Percentiles rank a stretch among this genome's conserved stretches.
phyloP scores from a whole-genome alignment of 352 stramenopile genomes.

The Phytophthora tentaculata region DNA sequence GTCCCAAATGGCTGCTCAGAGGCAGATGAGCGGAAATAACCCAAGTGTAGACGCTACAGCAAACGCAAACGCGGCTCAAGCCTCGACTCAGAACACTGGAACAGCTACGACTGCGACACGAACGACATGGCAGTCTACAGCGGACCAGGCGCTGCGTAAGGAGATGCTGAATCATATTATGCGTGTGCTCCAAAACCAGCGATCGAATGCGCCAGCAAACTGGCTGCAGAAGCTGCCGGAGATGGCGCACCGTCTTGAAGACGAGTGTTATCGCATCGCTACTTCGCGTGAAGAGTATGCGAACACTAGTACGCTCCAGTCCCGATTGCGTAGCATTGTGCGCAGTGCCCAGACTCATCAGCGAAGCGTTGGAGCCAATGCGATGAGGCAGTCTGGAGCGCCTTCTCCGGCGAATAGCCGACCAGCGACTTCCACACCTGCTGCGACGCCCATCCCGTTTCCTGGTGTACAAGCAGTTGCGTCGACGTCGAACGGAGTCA shows the following conservation, averaged over 20 bases:
- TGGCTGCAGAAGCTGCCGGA: conserved; percentile 98
- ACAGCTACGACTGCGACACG: conserved; percentile 23
- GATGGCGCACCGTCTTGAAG: conserved; percentile 98
- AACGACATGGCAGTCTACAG: conserved; percentile 72
- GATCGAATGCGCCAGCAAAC: conserved; percentile 95
- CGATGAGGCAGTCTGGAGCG: conserved; percentile 35
- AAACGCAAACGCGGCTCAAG: conserved; percentile 34
- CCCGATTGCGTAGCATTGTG: conserved; percentile 95
- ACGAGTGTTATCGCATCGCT: conserved; percentile 95
- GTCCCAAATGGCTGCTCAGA: conserved; percentile 36
- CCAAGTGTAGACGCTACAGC: conserved; percentile 17
- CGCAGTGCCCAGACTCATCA: conserved; percentile 76
- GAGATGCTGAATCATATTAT: conserved; percentile 94
- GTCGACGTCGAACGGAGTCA: conserved; percentile 16
- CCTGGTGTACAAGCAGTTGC: conserved; percentile 55
- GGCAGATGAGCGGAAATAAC: conserved; percentile 37
- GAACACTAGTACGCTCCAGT: conserved; percentile 95
- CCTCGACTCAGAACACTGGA: conserved; percentile 17
- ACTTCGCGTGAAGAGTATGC: conserved; percentile 94
- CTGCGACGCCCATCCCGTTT: conserved; percentile 62
- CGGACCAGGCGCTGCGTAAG: conserved; percentile 76
- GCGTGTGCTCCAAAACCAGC: conserved; percentile 94
- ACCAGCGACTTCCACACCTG: conserved; percentile 21
- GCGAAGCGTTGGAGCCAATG: conserved; percentile 45
- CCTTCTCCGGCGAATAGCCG: conserved; percentile 28